These are phyloP conservation scores for Sugiyamaella smithiae DNA, from an alignment of 805 yeast genomes.

Conservation along the genomic window DNA sequence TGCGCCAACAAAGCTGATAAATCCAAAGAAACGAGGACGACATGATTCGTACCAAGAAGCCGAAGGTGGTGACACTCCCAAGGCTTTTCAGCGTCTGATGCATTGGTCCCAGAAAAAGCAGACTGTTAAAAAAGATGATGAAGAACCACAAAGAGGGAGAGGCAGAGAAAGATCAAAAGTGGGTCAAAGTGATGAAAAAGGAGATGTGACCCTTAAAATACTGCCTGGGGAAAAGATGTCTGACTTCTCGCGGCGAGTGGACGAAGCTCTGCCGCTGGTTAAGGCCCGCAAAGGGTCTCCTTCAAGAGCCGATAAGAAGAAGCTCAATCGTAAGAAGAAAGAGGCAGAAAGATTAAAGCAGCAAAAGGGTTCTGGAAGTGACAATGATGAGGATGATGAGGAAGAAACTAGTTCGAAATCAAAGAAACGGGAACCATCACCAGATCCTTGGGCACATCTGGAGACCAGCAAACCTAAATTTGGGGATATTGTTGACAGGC, in stretches of 20 bases:
- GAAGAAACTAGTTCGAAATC: background rate
- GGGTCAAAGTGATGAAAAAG: conserved; percentile 4
- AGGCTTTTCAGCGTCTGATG: conserved; percentile 34
- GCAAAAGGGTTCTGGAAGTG: conserved; percentile 28
- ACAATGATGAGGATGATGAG: conserved; percentile 21
- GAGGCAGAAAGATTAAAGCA: conserved; percentile 20
- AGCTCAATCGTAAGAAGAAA: conserved; percentile 27
- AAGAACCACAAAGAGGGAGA: conserved; percentile 11
- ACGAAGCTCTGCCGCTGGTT: conserved; percentile 40
- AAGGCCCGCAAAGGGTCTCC: conserved; percentile 35
- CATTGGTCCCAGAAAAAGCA: conserved; percentile 15
- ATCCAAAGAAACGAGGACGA: conserved; percentile 16
- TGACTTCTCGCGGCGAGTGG: conserved; percentile 40
- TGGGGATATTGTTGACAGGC: conserved; percentile 42
- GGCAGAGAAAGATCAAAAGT: conserved; percentile 3
- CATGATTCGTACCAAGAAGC: conserved; percentile 14
- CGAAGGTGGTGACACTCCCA: conserved; percentile 36
- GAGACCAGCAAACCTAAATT: conserved; percentile 37
- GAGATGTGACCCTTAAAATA: conserved; percentile 23
- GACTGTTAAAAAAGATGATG: conserved; percentile 8
- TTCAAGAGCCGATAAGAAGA: conserved; percentile 29
- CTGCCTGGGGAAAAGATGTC: conserved; percentile 37
- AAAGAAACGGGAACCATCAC: conserved; percentile 34
- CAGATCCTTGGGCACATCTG: conserved; percentile 42
- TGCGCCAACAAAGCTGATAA: conserved; percentile 20